Evolutionary conservation across 768 basidiomycete genomes (phyloP).

Genomic region (Lentinula raphanica): DNA sequence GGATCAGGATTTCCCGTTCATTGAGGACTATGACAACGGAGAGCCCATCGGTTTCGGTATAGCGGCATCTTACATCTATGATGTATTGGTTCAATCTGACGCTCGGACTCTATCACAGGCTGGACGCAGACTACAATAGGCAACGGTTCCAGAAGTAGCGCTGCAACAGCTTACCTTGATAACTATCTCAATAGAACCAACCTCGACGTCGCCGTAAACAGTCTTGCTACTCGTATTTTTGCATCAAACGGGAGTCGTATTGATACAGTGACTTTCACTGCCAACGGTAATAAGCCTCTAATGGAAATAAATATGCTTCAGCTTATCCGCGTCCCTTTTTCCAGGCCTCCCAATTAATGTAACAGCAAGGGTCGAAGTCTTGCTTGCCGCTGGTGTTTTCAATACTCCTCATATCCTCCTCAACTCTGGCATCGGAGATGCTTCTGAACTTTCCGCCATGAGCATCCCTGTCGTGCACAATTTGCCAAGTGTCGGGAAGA

Average conservation of each 20-base stretch:
- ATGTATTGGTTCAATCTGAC: background rate
- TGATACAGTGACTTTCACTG: background rate
- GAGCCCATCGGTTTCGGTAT: constrained; percentile 23
- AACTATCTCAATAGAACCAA: constrained; percentile 18
- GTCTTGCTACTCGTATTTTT: constrained; percentile 10
- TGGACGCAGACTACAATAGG: constrained; percentile 16
- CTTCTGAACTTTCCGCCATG: constrained; percentile 16
- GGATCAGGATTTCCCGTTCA: constrained; percentile 22
- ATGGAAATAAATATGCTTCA: too few species aligned
- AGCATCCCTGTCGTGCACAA: constrained; percentile 27
- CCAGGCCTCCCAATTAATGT: background rate
- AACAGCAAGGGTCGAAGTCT: background rate
- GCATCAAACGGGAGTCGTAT: background rate
- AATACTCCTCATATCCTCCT: constrained; percentile 40
- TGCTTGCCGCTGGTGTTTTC: constrained; percentile 24
- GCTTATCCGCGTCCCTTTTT: too few species aligned
- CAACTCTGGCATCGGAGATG: constrained; percentile 40
- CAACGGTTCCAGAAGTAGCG: constrained; percentile 14
- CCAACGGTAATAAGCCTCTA: background rate
- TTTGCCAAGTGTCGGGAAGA: constrained; percentile 38
- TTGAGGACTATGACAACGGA: constrained; percentile 27
- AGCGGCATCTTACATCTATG: background rate
- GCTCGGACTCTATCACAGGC: constrained; percentile 5
- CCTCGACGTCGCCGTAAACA: constrained; percentile 16
- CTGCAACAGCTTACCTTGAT: constrained; percentile 20